Percentiles rank a stretch among this genome's conserved stretches.
These are phyloP conservation scores for Discostella pseudostelligera DNA, from an alignment of 108 stramenopile genomes.

Conservation along the genomic window DNA sequence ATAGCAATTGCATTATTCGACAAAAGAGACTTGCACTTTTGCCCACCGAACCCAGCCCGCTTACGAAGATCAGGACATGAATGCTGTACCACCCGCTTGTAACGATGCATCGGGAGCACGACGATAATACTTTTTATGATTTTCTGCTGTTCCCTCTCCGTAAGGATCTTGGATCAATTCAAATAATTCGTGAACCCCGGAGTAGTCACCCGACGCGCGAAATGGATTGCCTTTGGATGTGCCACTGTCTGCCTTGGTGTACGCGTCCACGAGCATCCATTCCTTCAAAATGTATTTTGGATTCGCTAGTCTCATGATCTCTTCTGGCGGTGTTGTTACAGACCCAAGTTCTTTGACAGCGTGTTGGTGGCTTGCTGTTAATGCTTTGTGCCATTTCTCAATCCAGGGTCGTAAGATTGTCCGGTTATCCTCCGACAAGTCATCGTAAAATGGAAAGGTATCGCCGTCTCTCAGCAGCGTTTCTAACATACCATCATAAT, in stretches of 20 bases:
- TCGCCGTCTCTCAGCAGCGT: constrained; percentile 48
- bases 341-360: constrained; percentile 8
- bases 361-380: constrained; percentile 27
- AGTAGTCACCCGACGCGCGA: constrained; percentile 54
- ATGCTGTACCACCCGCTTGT: constrained; percentile 78
- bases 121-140: constrained; percentile 60
- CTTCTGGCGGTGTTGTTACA: constrained; percentile 24
- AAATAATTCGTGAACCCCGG: constrained; percentile 58
- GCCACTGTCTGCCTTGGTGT: constrained; percentile 58
- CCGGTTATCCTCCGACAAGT: constrained; percentile 43
- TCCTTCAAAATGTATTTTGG: constrained; percentile 83
- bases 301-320: constrained; percentile 64
- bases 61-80: constrained; percentile 86
- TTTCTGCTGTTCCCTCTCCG: constrained; percentile 62
- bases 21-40: background rate
- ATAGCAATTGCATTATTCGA: background rate
- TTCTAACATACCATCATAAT: constrained; percentile 66
- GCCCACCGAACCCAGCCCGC: constrained; percentile 41
- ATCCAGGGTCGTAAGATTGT: constrained; percentile 56
- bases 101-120: constrained; percentile 67
- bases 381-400: constrained; percentile 63
- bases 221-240: constrained; percentile 28
- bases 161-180: constrained; percentile 70
- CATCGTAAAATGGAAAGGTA: constrained; percentile 69
- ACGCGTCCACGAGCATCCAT: constrained; percentile 90